Base-by-base conservation (phyloP, 192 early-diverging fungal genomes). In the Coemansia sp. region DNA sequence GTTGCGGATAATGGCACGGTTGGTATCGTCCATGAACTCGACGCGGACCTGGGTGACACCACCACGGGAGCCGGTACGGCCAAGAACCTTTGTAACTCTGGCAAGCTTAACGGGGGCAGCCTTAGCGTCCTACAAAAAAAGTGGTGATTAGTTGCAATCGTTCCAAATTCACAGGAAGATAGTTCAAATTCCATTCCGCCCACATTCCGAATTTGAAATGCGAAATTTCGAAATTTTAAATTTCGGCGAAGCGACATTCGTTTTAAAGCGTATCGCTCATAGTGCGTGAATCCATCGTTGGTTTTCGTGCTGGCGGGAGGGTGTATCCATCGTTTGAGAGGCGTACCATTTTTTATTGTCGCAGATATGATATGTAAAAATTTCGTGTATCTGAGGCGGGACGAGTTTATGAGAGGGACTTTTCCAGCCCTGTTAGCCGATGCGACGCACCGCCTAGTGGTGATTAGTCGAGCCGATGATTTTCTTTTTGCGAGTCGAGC, bases 41-140 rank as follows among this genome's bases (percentile, higher is more conserved):
- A 99, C 97, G 70, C 96, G 92, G 83, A 99, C 97, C 84, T 93
- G 97, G 77, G 97, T 99, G 83, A 99, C 97, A 86, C 95, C 95
- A 90, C 97, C 97, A 76, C 97, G 95, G 83, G 97, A 99, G 79
- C 97, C 97, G 75, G 97, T 99, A 74, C 97, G 93, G 85, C 97
- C 97, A 77, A 99, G 91, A 69, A 99, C 92, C 88, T 98, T 96
- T 72, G 85, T 90, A 65, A 99, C 97, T 70, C 86, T 87, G 76
- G 94, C 97, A 83, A 94, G 91, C 89, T 98, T 99, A 66, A 92
- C 87, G 11, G 64, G 53, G 51, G 66, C 57, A 65, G 62, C 50
- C 71, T 70, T 67, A 39, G 73, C 68, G 65, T 79, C 72, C 77
- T 79, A 79, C 53, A 65, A 8, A 8, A 14, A 48, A 48, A 23